Evolutionary conservation across 1,284 basidiomycete species (phyloP), one percentile per base, ranked within the genome.

Genomic region (Pseudozyma sp.): DNA sequence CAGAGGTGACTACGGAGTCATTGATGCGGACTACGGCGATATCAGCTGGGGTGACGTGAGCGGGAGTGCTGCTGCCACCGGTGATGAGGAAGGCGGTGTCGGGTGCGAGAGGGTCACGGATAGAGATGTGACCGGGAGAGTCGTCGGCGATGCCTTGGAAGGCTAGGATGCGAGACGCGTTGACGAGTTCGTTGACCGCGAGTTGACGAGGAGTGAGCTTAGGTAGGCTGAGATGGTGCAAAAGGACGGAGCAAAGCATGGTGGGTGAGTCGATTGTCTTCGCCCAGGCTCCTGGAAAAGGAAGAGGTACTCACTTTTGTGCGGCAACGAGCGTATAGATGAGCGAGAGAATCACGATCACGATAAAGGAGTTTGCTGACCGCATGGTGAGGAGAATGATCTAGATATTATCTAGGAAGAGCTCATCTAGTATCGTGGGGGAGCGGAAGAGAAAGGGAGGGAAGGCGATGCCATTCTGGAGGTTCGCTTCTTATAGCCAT

Each of bases 151-250:
- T 62, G 14, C 67, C 63, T 11, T 70, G 61, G 3, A 36, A 55
- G 13, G 72, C 67, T 6, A 75, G 62, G 38, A 75, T 75, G 50
- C 72, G 72, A 13, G 72, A 75, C 9, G 72, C 72, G 39, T 75
- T 75, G 47, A 75, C 72, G n/a, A 75, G 64, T 43, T 75, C 67
- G 19, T 63, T 59, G 34, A 70, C 68, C 3, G 72, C 72, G 19
- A 74, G 62, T 45, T 74, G 66, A 11, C 71, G 65, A 6, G 66
- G 66, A 11, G 71, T 69, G n/a, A 74, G 62, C 25, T 49, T 31
- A 0, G 71, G 71, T 5, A 74, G 58, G 14, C 71, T 59, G 18
- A 13, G 3, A 19, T 34, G 13, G 5, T 13, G 21, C 19, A 4
- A 18, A 47, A 31, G 25, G 25, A 6, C 25, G 25, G 3, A 3